Conservation (phyloP, 1,139 yeast species). For the Casaregolazyma suthepensis region DNA sequence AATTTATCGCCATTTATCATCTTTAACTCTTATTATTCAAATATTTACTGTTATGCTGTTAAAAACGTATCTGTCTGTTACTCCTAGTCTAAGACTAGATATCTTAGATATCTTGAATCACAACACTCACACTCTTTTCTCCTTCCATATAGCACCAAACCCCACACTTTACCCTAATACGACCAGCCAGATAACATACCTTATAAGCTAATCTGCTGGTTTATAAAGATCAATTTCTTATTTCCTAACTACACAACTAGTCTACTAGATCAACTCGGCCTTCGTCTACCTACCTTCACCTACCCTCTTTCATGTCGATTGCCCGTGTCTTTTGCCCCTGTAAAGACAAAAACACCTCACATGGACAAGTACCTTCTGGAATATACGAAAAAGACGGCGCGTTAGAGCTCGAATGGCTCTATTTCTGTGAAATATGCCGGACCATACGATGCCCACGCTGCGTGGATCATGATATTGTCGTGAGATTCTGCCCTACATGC, state of each 20-base stretch:
- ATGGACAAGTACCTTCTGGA: conserved; percentile 5
- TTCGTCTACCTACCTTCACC: neutral
- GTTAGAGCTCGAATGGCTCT: conserved; percentile 20
- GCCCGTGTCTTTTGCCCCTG: conserved; percentile 17
- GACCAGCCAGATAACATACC: no score
- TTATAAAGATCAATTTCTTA: neutral
- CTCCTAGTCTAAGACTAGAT: no score
- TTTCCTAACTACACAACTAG: neutral
- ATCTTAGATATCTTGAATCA: no score
- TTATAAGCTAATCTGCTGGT: neutral
- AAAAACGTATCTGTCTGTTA: no score
- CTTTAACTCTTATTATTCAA: no score
- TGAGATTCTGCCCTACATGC: conserved; percentile 27
- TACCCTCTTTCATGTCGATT: conserved; percentile 1
- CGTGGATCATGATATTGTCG: conserved; percentile 24
- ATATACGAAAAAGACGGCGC: conserved; percentile 12
- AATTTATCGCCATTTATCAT: no score
- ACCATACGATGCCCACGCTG: conserved; percentile 25
- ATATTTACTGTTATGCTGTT: no score
- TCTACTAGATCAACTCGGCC: no score
- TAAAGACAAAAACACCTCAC: conserved; percentile 8
- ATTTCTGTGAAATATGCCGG: conserved; percentile 26
- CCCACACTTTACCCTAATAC: no score
- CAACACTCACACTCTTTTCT: no score
- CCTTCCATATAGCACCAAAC: no score